Evolutionary conservation across 2,329 filamentous ascomycete genomes (phyloP).

Genomic region (Lasiodiplodia citricola): DNA sequence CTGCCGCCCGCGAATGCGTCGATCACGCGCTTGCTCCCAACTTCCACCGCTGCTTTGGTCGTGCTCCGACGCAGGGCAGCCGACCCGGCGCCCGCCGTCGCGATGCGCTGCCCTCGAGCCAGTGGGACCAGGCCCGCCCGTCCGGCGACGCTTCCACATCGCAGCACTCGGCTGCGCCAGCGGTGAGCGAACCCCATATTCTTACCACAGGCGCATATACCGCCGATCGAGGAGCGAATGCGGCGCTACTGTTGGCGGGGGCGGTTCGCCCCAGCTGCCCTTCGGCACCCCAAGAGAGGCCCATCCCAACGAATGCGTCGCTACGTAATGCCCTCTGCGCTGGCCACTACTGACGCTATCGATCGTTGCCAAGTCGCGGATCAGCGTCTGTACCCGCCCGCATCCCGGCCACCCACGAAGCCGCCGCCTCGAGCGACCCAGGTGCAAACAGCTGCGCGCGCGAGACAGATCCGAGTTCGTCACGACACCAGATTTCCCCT

Average conservation of each 20-base stretch:
- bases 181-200: constrained; percentile 13
- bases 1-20: constrained; percentile 13
- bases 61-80: constrained; percentile 9
- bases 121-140: not conserved
- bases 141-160: not conserved
- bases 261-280: not conserved
- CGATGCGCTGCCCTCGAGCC: not conserved
- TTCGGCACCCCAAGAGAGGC: not conserved
- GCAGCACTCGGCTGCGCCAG: not conserved
- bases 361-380: constrained; percentile 25
- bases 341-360: constrained; percentile 20
- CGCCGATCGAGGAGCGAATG: constrained; percentile 18
- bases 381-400: constrained; percentile 12
- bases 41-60: constrained; percentile 19
- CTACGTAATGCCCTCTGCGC: constrained; percentile 18
- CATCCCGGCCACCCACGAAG: constrained; percentile 5
- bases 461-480: constrained; percentile 22
- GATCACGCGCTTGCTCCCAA: constrained; percentile 16
- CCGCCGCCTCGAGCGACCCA: not conserved
- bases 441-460: constrained; percentile 16
- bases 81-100: constrained; percentile 9
- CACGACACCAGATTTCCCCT: constrained; percentile 18
- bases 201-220: not conserved
- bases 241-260: not conserved
- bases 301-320: not conserved